phyloP scores from a whole-genome alignment of 352 stramenopile species.

The Phytophthora tubulina region DNA sequence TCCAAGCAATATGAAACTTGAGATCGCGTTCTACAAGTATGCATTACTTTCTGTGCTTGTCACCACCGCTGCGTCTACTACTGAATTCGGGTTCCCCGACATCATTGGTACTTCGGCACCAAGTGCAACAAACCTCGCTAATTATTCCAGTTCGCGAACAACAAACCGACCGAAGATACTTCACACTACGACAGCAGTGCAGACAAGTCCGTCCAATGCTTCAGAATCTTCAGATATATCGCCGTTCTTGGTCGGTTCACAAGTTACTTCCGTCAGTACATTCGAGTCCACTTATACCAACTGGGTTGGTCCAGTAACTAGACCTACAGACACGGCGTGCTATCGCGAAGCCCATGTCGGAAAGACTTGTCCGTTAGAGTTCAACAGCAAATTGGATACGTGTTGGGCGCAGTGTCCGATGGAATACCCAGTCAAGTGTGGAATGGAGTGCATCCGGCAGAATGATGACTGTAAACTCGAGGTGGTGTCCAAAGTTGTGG shows the following conservation, averaged over 20 bases:
- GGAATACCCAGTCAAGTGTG: conserved; percentile 52
- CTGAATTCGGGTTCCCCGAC: conserved; percentile 10
- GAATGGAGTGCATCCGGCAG: conserved; percentile 57
- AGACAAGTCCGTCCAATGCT: background rate
- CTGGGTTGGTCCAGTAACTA: conserved; percentile 24
- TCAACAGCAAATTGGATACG: conserved; percentile 43
- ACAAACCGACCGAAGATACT: background rate
- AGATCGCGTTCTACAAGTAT: background rate
- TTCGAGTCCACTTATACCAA: conserved; percentile 24
- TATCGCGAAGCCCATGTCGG: conserved; percentile 40
- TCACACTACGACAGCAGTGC: background rate
- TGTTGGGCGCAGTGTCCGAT: conserved; percentile 58
- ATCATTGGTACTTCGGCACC: conserved; percentile 3
- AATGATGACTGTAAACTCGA: conserved; percentile 47
- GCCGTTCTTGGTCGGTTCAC: background rate
- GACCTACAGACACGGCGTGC: conserved; percentile 30
- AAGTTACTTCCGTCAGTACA: conserved; percentile 17
- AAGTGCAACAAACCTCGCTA: background rate
- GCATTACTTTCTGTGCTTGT: conserved; percentile 4
- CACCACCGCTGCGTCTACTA: background rate
- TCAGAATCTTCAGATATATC: conserved; percentile 3
- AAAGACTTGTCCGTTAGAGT: conserved; percentile 32
- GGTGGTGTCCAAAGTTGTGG: conserved; percentile 42
- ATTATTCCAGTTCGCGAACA: no score
- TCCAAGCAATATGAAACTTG: conserved; percentile 6